phyloP scores from a whole-genome alignment of 495 filamentous ascomycete genomes.

The Penicillium alfredii region DNA sequence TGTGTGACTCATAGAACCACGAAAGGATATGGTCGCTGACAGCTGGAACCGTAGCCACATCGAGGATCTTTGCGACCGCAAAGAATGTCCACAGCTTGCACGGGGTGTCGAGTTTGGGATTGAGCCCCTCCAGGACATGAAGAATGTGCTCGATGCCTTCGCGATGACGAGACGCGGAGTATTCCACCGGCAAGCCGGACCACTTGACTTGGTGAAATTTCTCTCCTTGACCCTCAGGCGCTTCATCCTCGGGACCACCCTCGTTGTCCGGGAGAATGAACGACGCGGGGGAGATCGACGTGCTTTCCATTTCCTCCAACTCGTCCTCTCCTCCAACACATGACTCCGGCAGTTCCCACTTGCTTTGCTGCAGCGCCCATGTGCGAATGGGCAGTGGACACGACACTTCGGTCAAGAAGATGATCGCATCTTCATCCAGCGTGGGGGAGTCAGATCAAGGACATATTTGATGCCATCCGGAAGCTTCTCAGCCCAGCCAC shows the following conservation, averaged over 20 bases:
- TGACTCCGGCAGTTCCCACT: conserved; percentile 42
- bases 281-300: too few species aligned
- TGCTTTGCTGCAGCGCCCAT: conserved; percentile 35
- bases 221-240: background rate
- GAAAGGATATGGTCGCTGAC: conserved; percentile 34
- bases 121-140: conserved; percentile 42
- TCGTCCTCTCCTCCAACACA: conserved; percentile 36
- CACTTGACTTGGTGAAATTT: background rate
- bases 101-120: conserved; percentile 56
- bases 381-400: conserved; percentile 46
- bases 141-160: conserved; percentile 56
- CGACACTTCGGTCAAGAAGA: conserved; percentile 51
- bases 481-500: conserved; percentile 25
- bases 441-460: conserved; percentile 57
- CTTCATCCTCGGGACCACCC: background rate
- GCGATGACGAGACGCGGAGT: conserved; percentile 55
- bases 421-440: conserved; percentile 54
- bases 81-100: conserved; percentile 58
- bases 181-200: conserved; percentile 40
- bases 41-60: conserved; percentile 35
- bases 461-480: conserved; percentile 47
- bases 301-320: conserved; percentile 5
- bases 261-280: background rate
- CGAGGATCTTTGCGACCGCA: conserved; percentile 51
- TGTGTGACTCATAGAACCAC: conserved; percentile 43